phyloP scores from a whole-genome alignment of 371 early-diverging fungal species.

The Batkoa obscura region DNA sequence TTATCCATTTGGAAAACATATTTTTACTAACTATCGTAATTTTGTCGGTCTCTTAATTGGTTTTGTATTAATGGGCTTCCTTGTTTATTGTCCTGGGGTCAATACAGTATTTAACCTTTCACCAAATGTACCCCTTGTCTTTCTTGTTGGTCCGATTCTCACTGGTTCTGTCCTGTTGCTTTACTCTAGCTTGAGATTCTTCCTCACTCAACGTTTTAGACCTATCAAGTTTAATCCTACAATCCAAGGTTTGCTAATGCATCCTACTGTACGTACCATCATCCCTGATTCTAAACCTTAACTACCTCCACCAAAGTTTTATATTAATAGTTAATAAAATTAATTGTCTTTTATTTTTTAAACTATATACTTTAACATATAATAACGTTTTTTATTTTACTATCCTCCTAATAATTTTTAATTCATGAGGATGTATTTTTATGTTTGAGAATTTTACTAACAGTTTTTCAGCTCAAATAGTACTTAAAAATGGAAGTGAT shows the following conservation, averaged over 20 bases:
- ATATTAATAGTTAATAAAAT: too few species aligned
- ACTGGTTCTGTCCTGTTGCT: constrained; percentile 53
- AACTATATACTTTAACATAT: too few species aligned
- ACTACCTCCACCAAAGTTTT: too few species aligned
- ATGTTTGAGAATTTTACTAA: too few species aligned
- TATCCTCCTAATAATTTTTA: too few species aligned
- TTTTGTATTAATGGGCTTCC: constrained; percentile 14
- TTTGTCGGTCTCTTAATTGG: constrained; percentile 46
- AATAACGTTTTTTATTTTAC: too few species aligned
- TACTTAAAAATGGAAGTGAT: too few species aligned
- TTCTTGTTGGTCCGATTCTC: constrained; percentile 62
- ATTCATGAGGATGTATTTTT: too few species aligned
- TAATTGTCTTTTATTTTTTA: too few species aligned
- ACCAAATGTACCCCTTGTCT: constrained; percentile 35
- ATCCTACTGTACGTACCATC: constrained; percentile 25
- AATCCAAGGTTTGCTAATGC: constrained; percentile 56
- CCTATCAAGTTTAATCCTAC: constrained; percentile 49
- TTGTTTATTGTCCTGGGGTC: constrained; percentile 62
- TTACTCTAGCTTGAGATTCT: constrained; percentile 46
- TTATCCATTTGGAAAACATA: constrained; percentile 57
- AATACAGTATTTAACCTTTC: constrained; percentile 48
- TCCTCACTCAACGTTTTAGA: constrained; percentile 24
- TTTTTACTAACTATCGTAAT: constrained; percentile 53
- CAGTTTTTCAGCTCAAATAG: too few species aligned
- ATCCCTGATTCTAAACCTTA: too few species aligned